Base-by-base conservation (phyloP, 2,329 filamentous ascomycete genomes). In the Verticillium klebahnii region DNA sequence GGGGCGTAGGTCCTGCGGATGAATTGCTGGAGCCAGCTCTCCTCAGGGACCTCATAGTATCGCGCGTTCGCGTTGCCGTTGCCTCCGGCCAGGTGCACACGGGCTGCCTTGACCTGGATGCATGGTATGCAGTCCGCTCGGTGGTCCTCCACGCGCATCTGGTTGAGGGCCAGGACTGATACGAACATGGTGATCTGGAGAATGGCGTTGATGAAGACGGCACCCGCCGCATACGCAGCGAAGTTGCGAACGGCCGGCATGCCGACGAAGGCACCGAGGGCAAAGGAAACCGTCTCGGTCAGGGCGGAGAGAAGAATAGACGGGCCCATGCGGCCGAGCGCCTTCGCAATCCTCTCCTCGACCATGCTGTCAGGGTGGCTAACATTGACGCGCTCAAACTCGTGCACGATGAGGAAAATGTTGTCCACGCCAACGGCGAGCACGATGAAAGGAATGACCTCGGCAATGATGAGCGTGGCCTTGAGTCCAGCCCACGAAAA, bases 201-300 rank as follows among this genome's bases (percentile, higher is more conserved):
- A n/a, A 98, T 74, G 0, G 96, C 96, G 72, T 99, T 99, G 81
- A 99, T 94, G 69, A 98, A 89, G 12, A 99, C 95, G 12, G 95
- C 95, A 58, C 95, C 95, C 2, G 95, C 93, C 14, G 95, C 95
- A 72, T 99, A 99, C 2, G 94, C 89, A 17, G 95, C 96, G 76
- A 99, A 99, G 75, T 99, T 99, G 65, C 93, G 88, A 54, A 99
- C 96, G 2, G 95, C 95, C 17, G 96, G 95, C 95, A 99, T 99
- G 57, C 93, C 93, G 7, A 97, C 96, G 64, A 95, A 94, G 52
- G 92, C 91, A 14, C 95, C 95, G 12, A 99, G 83, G 1, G 93
- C 89, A 74, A 99, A 99, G 2, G 94, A 93, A 29, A 93, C 88
- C 0, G 94, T 99, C 74, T 99, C 95, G 0, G 94, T 97, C 37